Conservation (phyloP, 2,329 filamentous ascomycete species). For the Aspergillus sp. region DNA sequence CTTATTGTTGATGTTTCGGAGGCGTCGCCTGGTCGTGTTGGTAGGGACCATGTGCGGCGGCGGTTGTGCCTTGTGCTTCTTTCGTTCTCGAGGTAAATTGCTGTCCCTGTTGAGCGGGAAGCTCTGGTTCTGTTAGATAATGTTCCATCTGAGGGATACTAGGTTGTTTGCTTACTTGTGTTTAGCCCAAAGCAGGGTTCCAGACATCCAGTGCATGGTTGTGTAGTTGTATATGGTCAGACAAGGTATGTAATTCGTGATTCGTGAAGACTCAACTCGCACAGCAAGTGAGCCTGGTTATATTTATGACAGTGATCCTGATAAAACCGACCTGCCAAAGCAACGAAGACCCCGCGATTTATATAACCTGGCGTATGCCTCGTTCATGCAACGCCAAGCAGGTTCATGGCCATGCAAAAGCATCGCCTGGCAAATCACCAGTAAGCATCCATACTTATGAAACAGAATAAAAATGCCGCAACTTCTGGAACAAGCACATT, state of each 20-base stretch:
- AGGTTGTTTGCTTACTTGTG: neutral
- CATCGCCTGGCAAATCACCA: neutral
- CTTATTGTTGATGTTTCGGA: neutral
- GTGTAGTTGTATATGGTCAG: neutral
- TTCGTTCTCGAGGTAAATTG: neutral
- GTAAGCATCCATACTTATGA: neutral
- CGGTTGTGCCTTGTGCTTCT: neutral
- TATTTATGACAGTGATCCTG: too few species aligned
- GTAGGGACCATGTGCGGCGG: neutral
- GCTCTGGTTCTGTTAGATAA: neutral
- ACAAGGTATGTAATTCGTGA: neutral
- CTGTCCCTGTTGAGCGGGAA: neutral
- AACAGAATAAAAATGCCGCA: neutral
- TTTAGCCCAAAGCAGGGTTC: conserved; percentile 2
- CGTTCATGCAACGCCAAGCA: neutral
- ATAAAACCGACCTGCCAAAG: rapidly evolving
- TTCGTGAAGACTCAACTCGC: too few species aligned
- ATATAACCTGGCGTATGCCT: neutral
- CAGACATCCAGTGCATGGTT: conserved; percentile 2
- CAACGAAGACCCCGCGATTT: neutral
- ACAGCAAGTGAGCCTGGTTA: too few species aligned
- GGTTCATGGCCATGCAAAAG: neutral
- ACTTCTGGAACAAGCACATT: too few species aligned
- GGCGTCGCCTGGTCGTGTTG: neutral
- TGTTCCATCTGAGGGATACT: neutral